These are phyloP conservation scores for Hericium coralloides DNA, from an alignment of 768 basidiomycete species.

Conservation along the genomic window DNA sequence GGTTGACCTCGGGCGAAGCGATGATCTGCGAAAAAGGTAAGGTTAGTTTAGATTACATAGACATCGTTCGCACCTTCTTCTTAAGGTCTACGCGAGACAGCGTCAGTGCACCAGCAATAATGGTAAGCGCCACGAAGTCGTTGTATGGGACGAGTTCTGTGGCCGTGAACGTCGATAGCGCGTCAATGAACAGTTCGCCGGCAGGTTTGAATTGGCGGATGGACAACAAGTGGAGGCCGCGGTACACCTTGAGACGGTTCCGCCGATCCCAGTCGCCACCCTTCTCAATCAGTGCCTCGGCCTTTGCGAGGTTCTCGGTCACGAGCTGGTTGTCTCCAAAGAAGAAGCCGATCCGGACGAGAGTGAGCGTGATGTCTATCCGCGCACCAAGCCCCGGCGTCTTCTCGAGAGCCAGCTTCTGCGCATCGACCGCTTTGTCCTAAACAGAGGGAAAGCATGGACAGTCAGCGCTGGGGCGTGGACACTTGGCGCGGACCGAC, in stretches of 20 bases:
- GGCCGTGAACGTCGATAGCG: slow-evolving; percentile 90
- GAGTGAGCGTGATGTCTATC: slow-evolving; percentile 87
- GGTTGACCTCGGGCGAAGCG: slow-evolving; percentile 77
- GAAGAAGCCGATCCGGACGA: slow-evolving; percentile 87
- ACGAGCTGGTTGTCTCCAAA: slow-evolving; percentile 72
- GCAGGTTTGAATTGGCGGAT: slow-evolving; percentile 89
- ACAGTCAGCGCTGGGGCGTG: neutral
- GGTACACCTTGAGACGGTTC: slow-evolving; percentile 95
- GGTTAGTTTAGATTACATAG: neutral
- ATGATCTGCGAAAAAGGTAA: slow-evolving; percentile 49
- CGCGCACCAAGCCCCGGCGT: slow-evolving; percentile 87
- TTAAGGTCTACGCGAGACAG: slow-evolving; percentile 81
- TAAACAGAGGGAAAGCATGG: slow-evolving; percentile 20
- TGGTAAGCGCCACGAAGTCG: slow-evolving; percentile 80
- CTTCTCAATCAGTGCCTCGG: slow-evolving; percentile 85
- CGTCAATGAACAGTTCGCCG: slow-evolving; percentile 81
- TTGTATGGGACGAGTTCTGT: slow-evolving; percentile 83
- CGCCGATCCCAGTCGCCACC: slow-evolving; percentile 98
- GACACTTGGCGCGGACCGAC: slow-evolving; percentile 17
- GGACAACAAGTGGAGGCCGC: slow-evolving; percentile 74
- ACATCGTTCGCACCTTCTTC: slow-evolving; percentile 54
- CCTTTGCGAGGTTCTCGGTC: slow-evolving; percentile 61
- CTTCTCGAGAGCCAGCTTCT: slow-evolving; percentile 80
- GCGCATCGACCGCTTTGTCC: slow-evolving; percentile 77
- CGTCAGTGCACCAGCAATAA: slow-evolving; percentile 69